A percentile compares a stretch with the other conserved stretches of the same genome.
Conservation (phyloP, 345 rosid genomes). For the Lenwebbia sp. region DNA sequence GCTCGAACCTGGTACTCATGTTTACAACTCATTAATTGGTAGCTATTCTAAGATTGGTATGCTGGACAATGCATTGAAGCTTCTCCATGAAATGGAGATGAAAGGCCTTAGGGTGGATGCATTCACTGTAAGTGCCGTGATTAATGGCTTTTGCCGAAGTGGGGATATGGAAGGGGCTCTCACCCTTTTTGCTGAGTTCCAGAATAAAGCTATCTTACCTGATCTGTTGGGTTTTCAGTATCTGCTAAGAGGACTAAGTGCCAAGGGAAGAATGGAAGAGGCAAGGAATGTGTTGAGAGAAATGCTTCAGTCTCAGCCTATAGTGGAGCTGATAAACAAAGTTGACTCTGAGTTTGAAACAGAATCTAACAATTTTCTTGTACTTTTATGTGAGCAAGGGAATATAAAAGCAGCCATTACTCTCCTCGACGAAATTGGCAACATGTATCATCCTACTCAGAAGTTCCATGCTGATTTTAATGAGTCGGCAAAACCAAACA, state of each 20-base stretch:
- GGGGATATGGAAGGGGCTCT: slow-evolving; percentile 89
- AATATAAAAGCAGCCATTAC: slow-evolving; percentile 47
- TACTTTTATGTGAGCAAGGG: slow-evolving; percentile 59
- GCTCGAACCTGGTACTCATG: slow-evolving; percentile 26
- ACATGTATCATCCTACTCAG: slow-evolving; percentile 34
- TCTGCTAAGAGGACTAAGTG: slow-evolving; percentile 62
- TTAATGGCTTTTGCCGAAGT: slow-evolving; percentile 54
- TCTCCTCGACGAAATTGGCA: slow-evolving; percentile 49
- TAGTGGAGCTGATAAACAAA: slow-evolving; percentile 41
- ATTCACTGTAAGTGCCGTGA: slow-evolving; percentile 61
- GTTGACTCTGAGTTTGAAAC: slow-evolving; percentile 43
- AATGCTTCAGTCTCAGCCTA: slow-evolving; percentile 62
- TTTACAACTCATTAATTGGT: slow-evolving; percentile 57
- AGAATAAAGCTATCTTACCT: slow-evolving; percentile 36
- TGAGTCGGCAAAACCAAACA: slow-evolving; percentile 5
- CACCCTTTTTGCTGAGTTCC: slow-evolving; percentile 37
- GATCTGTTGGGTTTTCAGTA: slow-evolving; percentile 70
- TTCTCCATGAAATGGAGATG: slow-evolving; percentile 28
- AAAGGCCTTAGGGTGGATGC: slow-evolving; percentile 43
- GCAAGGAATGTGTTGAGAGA: slow-evolving; percentile 69
- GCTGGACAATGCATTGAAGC: slow-evolving; percentile 48
- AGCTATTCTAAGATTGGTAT: slow-evolving; percentile 58
- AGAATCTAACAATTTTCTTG: slow-evolving; percentile 38
- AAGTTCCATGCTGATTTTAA: slow-evolving; percentile 15
- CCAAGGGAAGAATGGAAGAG: slow-evolving; percentile 93